These are phyloP conservation scores for Murraya koenigii DNA, from an alignment of 345 rosid species.

Conservation along the genomic window DNA sequence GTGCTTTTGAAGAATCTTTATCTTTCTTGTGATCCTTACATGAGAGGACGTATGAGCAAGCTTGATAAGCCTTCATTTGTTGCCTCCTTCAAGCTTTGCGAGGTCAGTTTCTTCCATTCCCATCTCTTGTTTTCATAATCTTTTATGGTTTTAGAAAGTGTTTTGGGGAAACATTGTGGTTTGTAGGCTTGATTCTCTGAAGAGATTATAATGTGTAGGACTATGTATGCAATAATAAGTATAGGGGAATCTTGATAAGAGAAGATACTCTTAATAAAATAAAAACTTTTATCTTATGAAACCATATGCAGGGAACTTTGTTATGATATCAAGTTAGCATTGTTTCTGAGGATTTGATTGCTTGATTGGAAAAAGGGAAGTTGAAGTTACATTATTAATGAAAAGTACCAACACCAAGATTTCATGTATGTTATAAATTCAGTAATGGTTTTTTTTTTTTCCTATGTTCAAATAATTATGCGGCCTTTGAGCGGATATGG, in stretches of 20 bases:
- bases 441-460: not conserved
- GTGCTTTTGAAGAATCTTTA: conserved; percentile 59
- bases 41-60: conserved; percentile 37
- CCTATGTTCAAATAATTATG: conserved; percentile 1
- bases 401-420: not conserved
- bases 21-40: conserved; percentile 56
- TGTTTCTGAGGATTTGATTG: no score
- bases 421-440: not conserved
- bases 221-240: no score
- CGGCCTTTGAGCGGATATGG: conserved; percentile 56
- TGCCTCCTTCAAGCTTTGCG: conserved; percentile 24
- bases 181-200: no score
- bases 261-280: no score
- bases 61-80: conserved; percentile 8
- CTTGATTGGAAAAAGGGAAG: fast-evolving
- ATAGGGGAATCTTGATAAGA: no score
- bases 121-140: not conserved
- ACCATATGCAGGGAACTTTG: no score
- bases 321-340: no score
- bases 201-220: no score
- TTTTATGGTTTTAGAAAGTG: not conserved
- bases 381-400: no score
- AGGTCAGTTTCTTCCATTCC: conserved; percentile 10
- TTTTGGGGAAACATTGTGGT: not conserved
- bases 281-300: no score